Evolutionary conservation across 1,284 basidiomycete genomes (phyloP), one percentile per base, ranked within the genome.

Genomic region (Sporisorium exsertum): DNA sequence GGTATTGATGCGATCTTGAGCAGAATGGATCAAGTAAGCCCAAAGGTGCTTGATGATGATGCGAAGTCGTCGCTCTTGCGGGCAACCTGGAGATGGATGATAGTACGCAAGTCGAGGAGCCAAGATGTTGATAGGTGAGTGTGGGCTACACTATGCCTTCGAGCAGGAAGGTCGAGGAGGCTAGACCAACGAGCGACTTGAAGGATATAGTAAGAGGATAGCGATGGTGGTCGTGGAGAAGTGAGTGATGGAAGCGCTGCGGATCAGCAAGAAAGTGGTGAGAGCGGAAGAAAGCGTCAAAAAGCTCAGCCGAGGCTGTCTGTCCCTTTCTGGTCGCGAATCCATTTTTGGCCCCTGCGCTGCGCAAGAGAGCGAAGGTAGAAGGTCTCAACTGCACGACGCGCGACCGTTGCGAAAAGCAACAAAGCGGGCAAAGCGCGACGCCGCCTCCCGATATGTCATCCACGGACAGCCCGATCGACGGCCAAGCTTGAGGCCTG

Each of bases 341-440:
- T 43, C 4, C 2, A 20, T 43, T 29, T 58, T 61, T 13, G 59
- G 59, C 43, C 53, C 53, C 61, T 63, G 61, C 61, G 54, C 58
- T 22, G 32, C n/a, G 32, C 43, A 22, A 22, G 24, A 29, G 26
- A 45, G 42, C n/a, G 20, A 42, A 13, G 27, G 15, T n/a, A 10
- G 15, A 22, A 13, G 33, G n/a, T 20, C 20, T 55, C 51, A 46
- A 42, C 57, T 55, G 22, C 64, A 59, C 64, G 58, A 60, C 64
- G 64, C 64, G 64, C 53, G 64, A 60, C 57, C 27, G 37, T 49
- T 18, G 15, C 12, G 53, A 26, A 53, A 26, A 42, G 26, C 50
- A 49, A 46, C 12, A 40, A 45, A 32, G 29, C 15, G 26, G n/a
- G 27, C 55, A 47, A 58, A 33, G 52, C 60, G 60, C 62, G 62